Percentiles rank a stretch among this genome's conserved stretches.
phyloP scores from a whole-genome alignment of 257 asterid genomes.

The Solanum pennellii region DNA sequence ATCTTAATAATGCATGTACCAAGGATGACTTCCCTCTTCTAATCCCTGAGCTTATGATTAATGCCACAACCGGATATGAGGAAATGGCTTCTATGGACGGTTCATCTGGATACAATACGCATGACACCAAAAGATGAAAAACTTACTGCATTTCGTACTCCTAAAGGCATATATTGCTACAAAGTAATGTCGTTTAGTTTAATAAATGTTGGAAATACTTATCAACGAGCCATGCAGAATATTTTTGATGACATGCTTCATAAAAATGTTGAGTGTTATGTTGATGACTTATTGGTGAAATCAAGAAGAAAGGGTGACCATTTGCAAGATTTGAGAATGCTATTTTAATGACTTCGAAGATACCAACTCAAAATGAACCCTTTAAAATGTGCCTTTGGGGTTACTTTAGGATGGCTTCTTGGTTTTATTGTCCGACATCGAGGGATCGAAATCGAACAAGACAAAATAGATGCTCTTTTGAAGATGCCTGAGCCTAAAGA shows the following conservation, averaged over 20 bases:
- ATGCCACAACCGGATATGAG: background rate
- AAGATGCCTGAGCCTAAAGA: background rate
- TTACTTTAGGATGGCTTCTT: background rate
- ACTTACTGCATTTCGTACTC: background rate
- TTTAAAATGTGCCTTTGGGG: background rate
- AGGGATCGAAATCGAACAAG: background rate
- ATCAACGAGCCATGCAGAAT: background rate
- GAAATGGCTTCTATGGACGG: background rate
- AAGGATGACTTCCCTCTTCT: background rate
- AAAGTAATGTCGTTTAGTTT: background rate
- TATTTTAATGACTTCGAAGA: background rate
- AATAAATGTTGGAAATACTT: background rate
- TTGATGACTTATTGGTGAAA: background rate
- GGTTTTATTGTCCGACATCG: background rate
- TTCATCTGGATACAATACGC: background rate
- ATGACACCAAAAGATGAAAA: background rate
- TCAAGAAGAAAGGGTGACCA: background rate
- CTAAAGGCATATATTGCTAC: background rate
- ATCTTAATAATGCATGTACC: too few species aligned
- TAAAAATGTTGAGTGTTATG: background rate
- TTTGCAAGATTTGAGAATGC: background rate
- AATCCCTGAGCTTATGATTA: background rate
- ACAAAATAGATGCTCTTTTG: background rate
- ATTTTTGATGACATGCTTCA: background rate
- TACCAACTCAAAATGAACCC: background rate